Evolutionary conservation across 495 filamentous ascomycete species (phyloP).

Genomic region (Annulohypoxylon stygium): DNA sequence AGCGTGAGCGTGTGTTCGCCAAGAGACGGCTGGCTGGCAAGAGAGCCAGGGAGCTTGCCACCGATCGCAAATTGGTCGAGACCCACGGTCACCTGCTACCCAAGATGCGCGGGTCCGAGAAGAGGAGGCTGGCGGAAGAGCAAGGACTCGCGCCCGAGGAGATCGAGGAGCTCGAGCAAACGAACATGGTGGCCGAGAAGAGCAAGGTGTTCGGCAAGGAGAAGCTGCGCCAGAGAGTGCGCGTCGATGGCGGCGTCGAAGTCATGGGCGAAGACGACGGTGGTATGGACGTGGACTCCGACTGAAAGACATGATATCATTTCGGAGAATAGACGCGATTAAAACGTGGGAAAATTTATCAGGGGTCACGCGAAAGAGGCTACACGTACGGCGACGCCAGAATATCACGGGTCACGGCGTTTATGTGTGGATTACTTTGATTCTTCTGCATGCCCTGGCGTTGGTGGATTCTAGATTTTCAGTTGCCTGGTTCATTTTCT

Average conservation of each 20-base stretch:
- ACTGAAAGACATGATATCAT: constrained; percentile 26
- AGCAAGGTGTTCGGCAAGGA: constrained; percentile 70
- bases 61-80: constrained; percentile 87
- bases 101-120: constrained; percentile 68
- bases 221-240: constrained; percentile 71
- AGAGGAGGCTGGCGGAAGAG: constrained; percentile 61
- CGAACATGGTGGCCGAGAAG: constrained; percentile 52
- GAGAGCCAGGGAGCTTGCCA: constrained; percentile 79
- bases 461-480: constrained; percentile 31
- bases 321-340: too few relatives aligned
- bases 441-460: constrained; percentile 45
- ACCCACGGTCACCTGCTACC: constrained; percentile 91
- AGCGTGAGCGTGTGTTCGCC: constrained; percentile 90
- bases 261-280: constrained; percentile 62
- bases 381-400: constrained; percentile 1
- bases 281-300: constrained; percentile 79
- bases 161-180: constrained; percentile 67
- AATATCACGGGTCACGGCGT: constrained; percentile 34
- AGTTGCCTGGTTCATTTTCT: constrained; percentile 28
- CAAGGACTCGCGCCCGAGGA: constrained; percentile 62
- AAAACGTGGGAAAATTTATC: not conserved
- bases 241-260: constrained; percentile 76
- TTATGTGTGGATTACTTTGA: constrained; percentile 32
- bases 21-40: constrained; percentile 92
- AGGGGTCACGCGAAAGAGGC: not conserved